Base-by-base conservation (phyloP, 2,329 filamentous ascomycete species). In the Neonectria hederae region DNA sequence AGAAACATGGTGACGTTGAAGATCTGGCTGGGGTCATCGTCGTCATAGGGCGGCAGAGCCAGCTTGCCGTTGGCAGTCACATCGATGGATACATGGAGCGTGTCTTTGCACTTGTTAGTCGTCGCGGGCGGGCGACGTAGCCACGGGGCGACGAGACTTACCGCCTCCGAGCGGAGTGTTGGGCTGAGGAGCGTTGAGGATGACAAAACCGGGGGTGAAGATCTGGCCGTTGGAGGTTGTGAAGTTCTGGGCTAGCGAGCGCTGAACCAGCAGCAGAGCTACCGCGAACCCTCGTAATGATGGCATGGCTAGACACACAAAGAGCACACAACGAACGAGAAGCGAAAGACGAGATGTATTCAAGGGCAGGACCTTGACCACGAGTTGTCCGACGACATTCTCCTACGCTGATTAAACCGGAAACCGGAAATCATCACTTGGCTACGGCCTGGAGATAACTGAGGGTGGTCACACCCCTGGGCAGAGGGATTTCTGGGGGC, bases 1-100 rank as follows among this genome's bases (percentile, higher is more conserved):
- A 92, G 82, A 74, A 91, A 92, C 62, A 92, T 83, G 60, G 86
- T 89, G 72, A 92, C 87, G 75, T 88, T 88, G 77, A 86, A 83
- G 67, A 91, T 87, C 63, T 83, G 80, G 55, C 85, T 89, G 8
- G 84, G 78, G 26, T 83, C 84, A 68, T 86, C 81, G n/a, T 80
- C 73, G 4, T 83, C 80, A 65, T 87, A 83, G 0, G 87, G 84
- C 30, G 87, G 85, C 14, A 89, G 81, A n/a, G 84, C 82, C 21
- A 92, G 80, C 65, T 85, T 84, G 70, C 90, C 90, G 71, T 91
- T 84, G 42, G 87, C 87, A 5, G 88, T 88, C 24, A 92, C 85
- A 69, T 92, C 90, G 60, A 92, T 81, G 7, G 90, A 87, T 54
- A 92, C 81, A 65, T 92, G 88, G 1, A 92, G 83, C 21, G 76